Evolutionary conservation across 768 basidiomycete genomes (phyloP), one percentile per base, ranked within the genome.

Genomic region (Kondoa malvinella): DNA sequence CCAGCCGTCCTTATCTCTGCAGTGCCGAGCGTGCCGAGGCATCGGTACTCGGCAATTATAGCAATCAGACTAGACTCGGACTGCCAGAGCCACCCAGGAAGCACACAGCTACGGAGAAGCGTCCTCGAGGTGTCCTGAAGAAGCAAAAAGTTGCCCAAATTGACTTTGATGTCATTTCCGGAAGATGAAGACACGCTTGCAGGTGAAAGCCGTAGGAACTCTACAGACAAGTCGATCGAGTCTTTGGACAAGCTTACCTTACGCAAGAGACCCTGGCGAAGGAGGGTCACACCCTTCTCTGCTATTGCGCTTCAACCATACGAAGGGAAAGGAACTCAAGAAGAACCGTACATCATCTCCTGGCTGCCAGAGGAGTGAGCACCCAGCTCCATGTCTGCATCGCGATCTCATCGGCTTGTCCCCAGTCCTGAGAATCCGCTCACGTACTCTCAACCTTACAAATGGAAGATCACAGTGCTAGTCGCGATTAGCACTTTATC

Each of bases 401-500:
- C 40, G 40, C 40, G 40, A 50, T 50, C 12, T 50, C 40, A 50
- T 50, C 40, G n/a, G n/a, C n/a, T n/a, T n/a, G n/a, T n/a, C n/a
- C n/a, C n/a, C n/a, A n/a, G n/a, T n/a, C n/a, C n/a, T n/a, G n/a
- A n/a, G n/a, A n/a, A n/a, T n/a, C n/a, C n/a, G n/a, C n/a, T n/a
- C n/a, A n/a, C n/a, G 40, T 50, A 8, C 40, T 50, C 40, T 8
- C 21, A 50, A 50, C 40, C 40, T 8, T 50, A 50, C 40, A 50
- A 50, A 50, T 50, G 40, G 40, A 50, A 21, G 12, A 50, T 50
- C 40, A 50, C 40, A 8, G 21, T 50, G 40, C 40, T 69, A 3
- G 60, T 59, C 58, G 69, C 69, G 25, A 56, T 67, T 27, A 32
- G 26, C n/a, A 69, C 69, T 8, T 60, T 69, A 2, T 65, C 69